Evolutionary conservation across 805 yeast species (phyloP).

Genomic region (Candida morakotiae): DNA sequence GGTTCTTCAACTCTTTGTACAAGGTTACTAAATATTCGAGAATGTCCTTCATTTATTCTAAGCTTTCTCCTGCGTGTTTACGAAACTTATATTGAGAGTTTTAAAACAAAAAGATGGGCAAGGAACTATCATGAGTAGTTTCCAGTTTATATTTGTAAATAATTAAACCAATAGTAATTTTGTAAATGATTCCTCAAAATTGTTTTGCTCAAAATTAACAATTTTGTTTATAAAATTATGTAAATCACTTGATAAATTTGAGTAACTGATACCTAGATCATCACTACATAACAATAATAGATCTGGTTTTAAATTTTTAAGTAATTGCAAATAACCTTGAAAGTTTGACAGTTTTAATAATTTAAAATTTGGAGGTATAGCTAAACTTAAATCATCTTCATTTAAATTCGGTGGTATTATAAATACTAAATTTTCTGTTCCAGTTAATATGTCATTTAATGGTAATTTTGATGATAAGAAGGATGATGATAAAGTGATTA

Average conservation of each 20-base stretch:
- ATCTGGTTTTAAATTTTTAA: constrained; percentile 40
- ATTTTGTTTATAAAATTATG: constrained; percentile 35
- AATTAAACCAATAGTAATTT: constrained; percentile 2
- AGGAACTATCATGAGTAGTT: too few relatives aligned
- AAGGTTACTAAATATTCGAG: too few relatives aligned
- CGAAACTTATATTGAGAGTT: too few relatives aligned
- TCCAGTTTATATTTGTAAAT: too few relatives aligned
- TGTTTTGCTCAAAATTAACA: constrained; percentile 19
- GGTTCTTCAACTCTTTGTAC: too few relatives aligned
- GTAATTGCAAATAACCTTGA: constrained; percentile 35
- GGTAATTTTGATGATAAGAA: constrained; percentile 35
- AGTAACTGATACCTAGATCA: constrained; percentile 32
- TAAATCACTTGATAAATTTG: constrained; percentile 29
- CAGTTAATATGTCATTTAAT: constrained; percentile 32
- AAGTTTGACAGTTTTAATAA: constrained; percentile 36
- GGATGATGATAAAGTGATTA: constrained; percentile 39
- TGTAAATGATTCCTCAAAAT: constrained; percentile 5
- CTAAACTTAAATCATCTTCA: constrained; percentile 29
- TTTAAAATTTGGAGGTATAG: constrained; percentile 27
- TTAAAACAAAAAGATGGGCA: too few relatives aligned
- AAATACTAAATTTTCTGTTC: constrained; percentile 36
- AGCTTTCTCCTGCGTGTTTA: too few relatives aligned
- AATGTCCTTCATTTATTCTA: too few relatives aligned
- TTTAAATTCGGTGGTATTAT: constrained; percentile 41
- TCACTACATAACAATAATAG: constrained; percentile 37